Conservation (phyloP, 352 stramenopile species). For the Hyaloperonospora arabidopsidis region DNA sequence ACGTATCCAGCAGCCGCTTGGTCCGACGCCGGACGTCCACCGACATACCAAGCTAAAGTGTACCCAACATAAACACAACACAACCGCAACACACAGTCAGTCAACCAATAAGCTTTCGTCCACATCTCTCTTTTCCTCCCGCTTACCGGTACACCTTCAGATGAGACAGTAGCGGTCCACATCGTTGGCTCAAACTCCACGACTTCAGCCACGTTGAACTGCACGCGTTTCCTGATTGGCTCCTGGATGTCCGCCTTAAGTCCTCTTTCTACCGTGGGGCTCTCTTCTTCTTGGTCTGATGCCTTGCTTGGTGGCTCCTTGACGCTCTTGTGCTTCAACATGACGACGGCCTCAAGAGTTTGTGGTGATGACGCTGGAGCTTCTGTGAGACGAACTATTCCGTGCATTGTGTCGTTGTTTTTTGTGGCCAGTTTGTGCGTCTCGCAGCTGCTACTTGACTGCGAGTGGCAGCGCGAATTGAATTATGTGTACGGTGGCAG, state of each 20-base stretch:
- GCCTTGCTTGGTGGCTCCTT: slow-evolving; percentile 17
- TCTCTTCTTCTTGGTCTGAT: slow-evolving; percentile 14
- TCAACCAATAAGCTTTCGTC: no score
- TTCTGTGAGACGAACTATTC: slow-evolving; percentile 32
- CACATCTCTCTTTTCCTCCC: no score
- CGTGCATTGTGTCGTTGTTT: slow-evolving; percentile 17
- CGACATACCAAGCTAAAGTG: slow-evolving; percentile 54
- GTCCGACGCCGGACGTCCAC: slow-evolving; percentile 54
- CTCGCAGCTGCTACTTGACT: no score
- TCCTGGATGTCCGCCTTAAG: slow-evolving; percentile 10
- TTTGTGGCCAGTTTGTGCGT: slow-evolving; percentile 12
- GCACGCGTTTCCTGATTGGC: slow-evolving; percentile 34
- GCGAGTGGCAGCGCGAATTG: no score
- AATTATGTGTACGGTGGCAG: no score
- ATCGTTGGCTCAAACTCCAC: slow-evolving; percentile 79
- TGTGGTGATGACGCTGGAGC: slow-evolving; percentile 3
- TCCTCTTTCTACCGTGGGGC: no score
- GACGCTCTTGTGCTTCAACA: slow-evolving; percentile 20
- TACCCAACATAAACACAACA: background rate
- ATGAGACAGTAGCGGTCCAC: slow-evolving; percentile 73
- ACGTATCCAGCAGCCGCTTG: slow-evolving; percentile 54
- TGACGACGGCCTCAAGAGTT: slow-evolving; percentile 9
- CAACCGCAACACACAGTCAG: no score
- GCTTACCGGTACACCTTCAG: slow-evolving; percentile 63
- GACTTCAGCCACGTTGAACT: slow-evolving; percentile 55